These are phyloP conservation scores for Solanum pimpinellifolium DNA, from an alignment of 257 asterid genomes.

Conservation along the genomic window DNA sequence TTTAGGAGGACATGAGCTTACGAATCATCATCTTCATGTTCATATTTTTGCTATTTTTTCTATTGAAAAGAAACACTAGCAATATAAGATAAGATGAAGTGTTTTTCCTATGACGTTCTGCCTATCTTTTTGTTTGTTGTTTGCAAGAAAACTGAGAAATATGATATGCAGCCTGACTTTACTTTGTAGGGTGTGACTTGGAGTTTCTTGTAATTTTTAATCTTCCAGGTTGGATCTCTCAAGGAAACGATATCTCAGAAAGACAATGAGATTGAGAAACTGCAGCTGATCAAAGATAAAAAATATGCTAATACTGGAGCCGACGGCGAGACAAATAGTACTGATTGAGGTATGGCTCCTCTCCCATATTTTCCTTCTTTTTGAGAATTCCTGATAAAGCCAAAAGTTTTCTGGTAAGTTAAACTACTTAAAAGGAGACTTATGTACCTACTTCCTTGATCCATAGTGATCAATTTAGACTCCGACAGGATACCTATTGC, in stretches of 20 bases:
- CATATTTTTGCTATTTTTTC: neutral
- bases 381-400: constrained; percentile 5
- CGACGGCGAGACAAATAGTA: constrained; percentile 1
- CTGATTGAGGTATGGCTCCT: constrained; percentile 37
- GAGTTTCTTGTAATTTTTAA: neutral
- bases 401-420: constrained; percentile 1
- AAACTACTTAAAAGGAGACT: constrained; percentile 17
- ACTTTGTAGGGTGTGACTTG: neutral
- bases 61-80: neutral
- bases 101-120: neutral
- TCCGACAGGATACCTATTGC: constrained; percentile 1
- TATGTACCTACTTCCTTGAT: constrained; percentile 8
- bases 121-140: neutral
- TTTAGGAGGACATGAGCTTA: neutral
- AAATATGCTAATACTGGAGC: neutral
- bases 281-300: neutral
- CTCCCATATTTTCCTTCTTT: neutral
- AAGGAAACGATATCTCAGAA: neutral
- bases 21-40: neutral
- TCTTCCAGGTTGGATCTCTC: constrained; percentile 4
- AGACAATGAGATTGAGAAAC: constrained; percentile 7
- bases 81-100: neutral
- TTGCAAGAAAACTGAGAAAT: neutral
- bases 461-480: constrained; percentile 10
- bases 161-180: neutral